phyloP scores from a whole-genome alignment of 768 basidiomycete species.

The Tylopilus sp. region DNA sequence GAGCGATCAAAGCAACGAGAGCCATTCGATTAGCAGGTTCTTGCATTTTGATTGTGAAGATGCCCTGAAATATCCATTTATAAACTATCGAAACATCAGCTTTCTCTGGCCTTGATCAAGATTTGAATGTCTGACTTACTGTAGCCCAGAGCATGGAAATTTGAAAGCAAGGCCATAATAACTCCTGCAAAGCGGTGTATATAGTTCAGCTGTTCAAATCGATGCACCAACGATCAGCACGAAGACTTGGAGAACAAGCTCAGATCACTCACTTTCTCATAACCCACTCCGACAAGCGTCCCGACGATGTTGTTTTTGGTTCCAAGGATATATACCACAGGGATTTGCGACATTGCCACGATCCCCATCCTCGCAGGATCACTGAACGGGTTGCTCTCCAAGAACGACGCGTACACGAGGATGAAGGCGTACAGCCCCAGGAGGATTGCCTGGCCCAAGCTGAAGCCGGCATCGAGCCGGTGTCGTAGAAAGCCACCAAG shows the following conservation, averaged over 20 bases:
- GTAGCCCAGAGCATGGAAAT: conserved; percentile 42
- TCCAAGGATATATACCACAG: conserved; percentile 41
- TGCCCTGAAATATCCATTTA: conserved; percentile 24
- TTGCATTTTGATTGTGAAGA: conserved; percentile 13
- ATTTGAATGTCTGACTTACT: conserved; percentile 22
- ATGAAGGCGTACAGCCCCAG: conserved; percentile 33
- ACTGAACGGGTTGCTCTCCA: conserved; percentile 32
- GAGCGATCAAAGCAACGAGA: conserved; percentile 32
- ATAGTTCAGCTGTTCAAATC: conserved; percentile 41
- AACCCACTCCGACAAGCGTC: conserved; percentile 40
- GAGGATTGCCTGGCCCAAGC: conserved; percentile 37
- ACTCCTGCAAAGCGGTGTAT: conserved; percentile 53
- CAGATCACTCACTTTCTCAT: conserved; percentile 40
- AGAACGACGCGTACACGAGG: conserved; percentile 37
- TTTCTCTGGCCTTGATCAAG: neutral
- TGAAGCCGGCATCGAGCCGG: conserved; percentile 34
- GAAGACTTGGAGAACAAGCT: neutral
- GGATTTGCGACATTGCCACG: conserved; percentile 44
- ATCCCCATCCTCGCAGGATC: conserved; percentile 32
- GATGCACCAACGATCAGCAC: neutral
- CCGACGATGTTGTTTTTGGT: conserved; percentile 49
- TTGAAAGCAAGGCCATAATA: conserved; percentile 37
- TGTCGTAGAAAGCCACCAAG: conserved; percentile 31
- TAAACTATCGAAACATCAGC: conserved; percentile 22
- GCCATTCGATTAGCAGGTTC: conserved; percentile 23